Percentiles rank a stretch among this genome's conserved stretches.
phyloP scores from a whole-genome alignment of 2,329 filamentous ascomycete genomes.

The Colletotrichum phormii region DNA sequence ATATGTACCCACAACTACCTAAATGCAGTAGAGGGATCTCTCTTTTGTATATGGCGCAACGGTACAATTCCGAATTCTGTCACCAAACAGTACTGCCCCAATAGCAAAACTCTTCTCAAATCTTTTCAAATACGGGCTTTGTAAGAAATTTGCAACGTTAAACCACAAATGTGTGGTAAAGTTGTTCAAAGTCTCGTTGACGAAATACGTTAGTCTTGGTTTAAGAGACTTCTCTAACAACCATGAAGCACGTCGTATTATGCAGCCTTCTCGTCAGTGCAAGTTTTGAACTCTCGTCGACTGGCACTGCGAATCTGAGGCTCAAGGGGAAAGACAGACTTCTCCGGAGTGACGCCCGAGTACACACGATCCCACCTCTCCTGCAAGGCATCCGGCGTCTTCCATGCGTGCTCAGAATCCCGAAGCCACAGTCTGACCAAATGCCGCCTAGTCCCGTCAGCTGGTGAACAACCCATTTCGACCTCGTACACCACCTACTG shows the following conservation, averaged over 20 bases:
- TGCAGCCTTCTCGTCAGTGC: constrained; percentile 1
- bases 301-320: constrained; percentile 49
- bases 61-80: too few species aligned
- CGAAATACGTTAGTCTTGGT: neutral
- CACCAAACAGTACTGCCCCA: too few species aligned
- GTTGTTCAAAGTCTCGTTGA: neutral
- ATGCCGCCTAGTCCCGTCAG: constrained; percentile 53
- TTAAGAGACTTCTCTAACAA: neutral
- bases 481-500: constrained; percentile 48
- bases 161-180: too few species aligned
- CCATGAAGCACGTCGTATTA: neutral
- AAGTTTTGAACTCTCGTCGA: constrained; percentile 9
- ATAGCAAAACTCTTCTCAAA: too few species aligned
- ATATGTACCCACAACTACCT: too few species aligned
- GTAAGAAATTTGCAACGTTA: too few species aligned
- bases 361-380: constrained; percentile 66
- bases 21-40: too few species aligned
- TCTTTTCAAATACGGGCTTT: too few species aligned
- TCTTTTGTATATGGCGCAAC: too few species aligned
- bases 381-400: constrained; percentile 56
- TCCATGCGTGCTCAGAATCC: constrained; percentile 61
- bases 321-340: constrained; percentile 67
- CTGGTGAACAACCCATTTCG: constrained; percentile 26
- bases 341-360: constrained; percentile 61
- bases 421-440: constrained; percentile 63